Conservation (phyloP, 176 grass and related monocot species). For the Oryza brachyantha region DNA sequence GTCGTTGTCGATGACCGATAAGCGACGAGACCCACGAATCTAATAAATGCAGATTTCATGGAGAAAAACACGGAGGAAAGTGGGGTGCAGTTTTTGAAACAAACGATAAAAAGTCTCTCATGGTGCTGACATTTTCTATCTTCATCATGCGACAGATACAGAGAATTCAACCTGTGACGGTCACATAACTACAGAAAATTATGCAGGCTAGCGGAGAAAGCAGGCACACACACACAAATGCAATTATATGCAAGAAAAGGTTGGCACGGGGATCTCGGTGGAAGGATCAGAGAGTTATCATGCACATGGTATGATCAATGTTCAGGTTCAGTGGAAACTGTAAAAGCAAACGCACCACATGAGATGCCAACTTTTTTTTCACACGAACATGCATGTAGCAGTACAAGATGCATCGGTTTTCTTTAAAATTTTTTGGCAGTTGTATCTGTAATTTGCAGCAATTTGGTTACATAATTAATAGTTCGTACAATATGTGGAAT, state of each 20-base stretch:
- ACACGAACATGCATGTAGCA: neutral
- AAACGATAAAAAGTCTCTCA: neutral
- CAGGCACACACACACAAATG: neutral
- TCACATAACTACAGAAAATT: neutral
- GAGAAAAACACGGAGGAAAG: conserved; percentile 25
- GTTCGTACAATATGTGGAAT: neutral
- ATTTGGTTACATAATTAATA: neutral
- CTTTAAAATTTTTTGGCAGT: neutral
- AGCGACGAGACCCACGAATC: neutral
- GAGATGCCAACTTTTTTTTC: conserved; percentile 23
- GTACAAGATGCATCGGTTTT: neutral
- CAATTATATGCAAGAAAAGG: conserved; percentile 33
- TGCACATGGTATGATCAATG: conserved; percentile 44
- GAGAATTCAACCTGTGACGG: conserved; percentile 30
- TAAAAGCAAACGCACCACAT: conserved; percentile 19
- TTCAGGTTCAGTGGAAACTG: conserved; percentile 24
- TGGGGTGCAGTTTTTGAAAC: neutral
- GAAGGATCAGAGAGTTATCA: conserved; percentile 34
- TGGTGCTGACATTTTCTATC: neutral
- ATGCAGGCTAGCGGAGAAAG: conserved; percentile 3
- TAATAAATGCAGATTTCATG: conserved; percentile 14
- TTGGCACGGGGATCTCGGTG: conserved; percentile 37
- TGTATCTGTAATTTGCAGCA: neutral
- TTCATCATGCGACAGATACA: neutral
- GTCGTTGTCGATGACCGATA: neutral